These are phyloP conservation scores for Thalassiosira mediterranea DNA, from an alignment of 352 stramenopile genomes.

Conservation along the genomic window DNA sequence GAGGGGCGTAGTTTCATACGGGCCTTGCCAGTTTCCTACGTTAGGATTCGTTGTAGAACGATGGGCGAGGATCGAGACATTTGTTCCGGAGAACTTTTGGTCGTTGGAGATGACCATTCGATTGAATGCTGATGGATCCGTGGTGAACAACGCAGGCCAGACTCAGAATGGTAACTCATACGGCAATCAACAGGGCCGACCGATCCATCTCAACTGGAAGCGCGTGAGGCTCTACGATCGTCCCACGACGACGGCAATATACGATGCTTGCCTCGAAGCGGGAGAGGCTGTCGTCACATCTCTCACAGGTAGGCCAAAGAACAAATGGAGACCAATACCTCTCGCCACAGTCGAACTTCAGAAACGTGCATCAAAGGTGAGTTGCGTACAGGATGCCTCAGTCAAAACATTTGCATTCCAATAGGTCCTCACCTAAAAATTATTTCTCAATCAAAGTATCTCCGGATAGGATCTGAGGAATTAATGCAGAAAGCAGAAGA, in stretches of 20 bases:
- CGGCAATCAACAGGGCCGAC: constrained; percentile 41
- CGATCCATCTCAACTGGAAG: constrained; percentile 92
- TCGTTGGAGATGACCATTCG: constrained; percentile 88
- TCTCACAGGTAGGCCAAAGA: constrained; percentile 82
- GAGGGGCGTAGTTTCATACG: constrained; percentile 94
- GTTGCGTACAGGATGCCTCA: no score
- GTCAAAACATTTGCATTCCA: no score
- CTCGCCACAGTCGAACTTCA: constrained; percentile 99
- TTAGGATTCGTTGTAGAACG: constrained; percentile 89
- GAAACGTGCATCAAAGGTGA: constrained; percentile 95
- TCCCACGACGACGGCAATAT: constrained; percentile 91
- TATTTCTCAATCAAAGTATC: no score
- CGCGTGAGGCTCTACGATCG: constrained; percentile 95
- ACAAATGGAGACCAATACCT: constrained; percentile 95
- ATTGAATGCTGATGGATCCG: constrained; percentile 53
- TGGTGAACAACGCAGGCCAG: constrained; percentile 28
- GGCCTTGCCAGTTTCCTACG: constrained; percentile 99
- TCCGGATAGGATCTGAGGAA: constrained; percentile 94
- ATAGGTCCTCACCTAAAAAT: no score
- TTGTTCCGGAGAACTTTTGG: constrained; percentile 96
- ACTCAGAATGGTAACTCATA: constrained; percentile 2
- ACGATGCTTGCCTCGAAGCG: constrained; percentile 86
- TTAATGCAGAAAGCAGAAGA: constrained; percentile 90
- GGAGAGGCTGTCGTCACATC: constrained; percentile 72
- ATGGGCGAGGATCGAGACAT: constrained; percentile 92